Evolutionary conservation across 1,139 yeast genomes (phyloP), one percentile per base, ranked within the genome.

Genomic region (Kodamaea sp.): DNA sequence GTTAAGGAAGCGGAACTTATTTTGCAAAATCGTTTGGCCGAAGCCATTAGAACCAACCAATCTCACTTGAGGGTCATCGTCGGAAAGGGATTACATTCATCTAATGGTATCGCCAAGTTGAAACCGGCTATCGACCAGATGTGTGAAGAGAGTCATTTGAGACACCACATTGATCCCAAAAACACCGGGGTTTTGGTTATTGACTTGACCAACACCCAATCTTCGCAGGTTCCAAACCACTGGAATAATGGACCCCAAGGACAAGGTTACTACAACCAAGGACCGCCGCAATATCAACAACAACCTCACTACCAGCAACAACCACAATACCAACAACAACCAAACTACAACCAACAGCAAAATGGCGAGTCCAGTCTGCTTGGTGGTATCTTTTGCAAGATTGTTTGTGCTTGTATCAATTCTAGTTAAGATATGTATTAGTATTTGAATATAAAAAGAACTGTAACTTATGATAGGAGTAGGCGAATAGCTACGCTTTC

Each of bases 1-100:
- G 95, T 90, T 22, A 84, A 83, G 57, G 97, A 92, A 63, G 97
- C 97, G 4, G 78, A 80, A 43, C 83, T 77, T 56, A 78, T 84
- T 34, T 68, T 90, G 47, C 86, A 83, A 48, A 77, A 76, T 41
- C 73, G 97, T 38, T 76, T 92, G 34, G 71, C 75, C n/a, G 80
- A 80, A 21, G 86, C 81, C 37, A 69, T 77, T 13, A 62, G 68
- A 28, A 73, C 86, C 29, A 68, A 76, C 41, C 95, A 88, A 53
- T 51, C 58, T 24, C 70, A 67, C 33, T 57, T 79, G 36, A 64
- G 73, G 39, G 87, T 87, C 13, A 90, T 92, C 55, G 97, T 89
- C 8, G 97, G 97, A n/a, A 90, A 90, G 59, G 98, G 97, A 9
- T 55, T 80, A 32, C 97, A 92, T 57, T 86, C 96, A 0, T 70